Percentiles rank a stretch among this genome's conserved stretches.
Conservation (phyloP, 768 basidiomycete genomes). For the Collybiopsis luxurians region DNA sequence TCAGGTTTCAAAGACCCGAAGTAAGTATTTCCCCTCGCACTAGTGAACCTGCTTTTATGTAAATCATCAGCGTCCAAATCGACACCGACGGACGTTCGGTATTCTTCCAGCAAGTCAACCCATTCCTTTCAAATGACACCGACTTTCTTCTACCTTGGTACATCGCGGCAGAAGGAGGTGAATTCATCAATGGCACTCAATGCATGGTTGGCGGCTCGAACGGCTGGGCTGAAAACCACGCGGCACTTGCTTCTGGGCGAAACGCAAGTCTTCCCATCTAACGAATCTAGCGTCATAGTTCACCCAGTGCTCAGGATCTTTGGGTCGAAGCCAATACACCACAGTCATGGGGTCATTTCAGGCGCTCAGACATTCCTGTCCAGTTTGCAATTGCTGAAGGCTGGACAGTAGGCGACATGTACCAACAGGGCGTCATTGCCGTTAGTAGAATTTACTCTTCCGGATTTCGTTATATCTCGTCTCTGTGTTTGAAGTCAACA, state of each 20-base stretch:
- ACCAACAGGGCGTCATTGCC: slow-evolving; percentile 8
- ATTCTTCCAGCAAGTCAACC: slow-evolving; percentile 7
- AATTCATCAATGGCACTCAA: slow-evolving; percentile 8
- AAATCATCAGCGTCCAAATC: slow-evolving; percentile 1
- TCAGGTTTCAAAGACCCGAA: slow-evolving; percentile 9
- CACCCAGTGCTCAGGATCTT: slow-evolving; percentile 4
- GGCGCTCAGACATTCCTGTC: slow-evolving; percentile 8
- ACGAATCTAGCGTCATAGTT: too few species aligned
- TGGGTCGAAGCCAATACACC: slow-evolving; percentile 8
- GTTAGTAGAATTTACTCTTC: neutral
- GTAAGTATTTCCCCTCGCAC: neutral
- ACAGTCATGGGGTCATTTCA: slow-evolving; percentile 5
- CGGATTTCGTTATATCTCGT: too few species aligned
- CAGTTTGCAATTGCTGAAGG: slow-evolving; percentile 9
- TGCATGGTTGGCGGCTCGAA: slow-evolving; percentile 8
- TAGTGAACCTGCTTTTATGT: neutral
- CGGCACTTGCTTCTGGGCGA: slow-evolving; percentile 3
- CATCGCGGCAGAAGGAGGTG: slow-evolving; percentile 2
- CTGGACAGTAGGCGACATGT: slow-evolving; percentile 11
- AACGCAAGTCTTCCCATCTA: slow-evolving; percentile 6
- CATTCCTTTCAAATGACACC: slow-evolving; percentile 3
- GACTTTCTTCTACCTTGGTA: slow-evolving; percentile 9
- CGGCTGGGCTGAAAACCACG: slow-evolving; percentile 6
- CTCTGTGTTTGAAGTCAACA: neutral
- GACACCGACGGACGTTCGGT: slow-evolving; percentile 6